Percentiles rank a stretch among this genome's conserved stretches.
Evolutionary conservation across 1,284 basidiomycete genomes (phyloP).

Genomic region (Stereum hirsutum): DNA sequence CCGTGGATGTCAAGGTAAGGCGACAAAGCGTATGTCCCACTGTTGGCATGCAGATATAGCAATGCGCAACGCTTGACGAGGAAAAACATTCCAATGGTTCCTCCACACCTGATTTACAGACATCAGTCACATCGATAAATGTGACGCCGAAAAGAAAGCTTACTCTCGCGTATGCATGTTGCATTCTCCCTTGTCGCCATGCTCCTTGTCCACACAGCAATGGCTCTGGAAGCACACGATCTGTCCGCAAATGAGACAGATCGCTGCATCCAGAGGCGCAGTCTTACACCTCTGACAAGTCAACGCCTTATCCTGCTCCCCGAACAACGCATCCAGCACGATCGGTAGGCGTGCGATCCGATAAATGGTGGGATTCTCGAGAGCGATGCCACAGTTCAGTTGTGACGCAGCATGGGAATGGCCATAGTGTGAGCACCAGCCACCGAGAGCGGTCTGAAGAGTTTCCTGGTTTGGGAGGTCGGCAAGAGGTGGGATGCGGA

Average conservation of each 20-base stretch:
- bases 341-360: constrained; percentile 77
- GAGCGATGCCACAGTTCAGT: constrained; percentile 61
- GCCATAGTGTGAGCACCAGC: constrained; percentile 79
- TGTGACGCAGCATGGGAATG: constrained; percentile 66
- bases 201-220: constrained; percentile 79
- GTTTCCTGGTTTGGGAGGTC: constrained; percentile 75
- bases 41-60: constrained; percentile 85
- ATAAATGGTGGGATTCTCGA: constrained; percentile 85
- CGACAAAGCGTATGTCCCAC: constrained; percentile 82
- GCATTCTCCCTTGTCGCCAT: constrained; percentile 72
- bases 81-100: constrained; percentile 84
- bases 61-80: constrained; percentile 90
- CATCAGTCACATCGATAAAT: constrained; percentile 8
- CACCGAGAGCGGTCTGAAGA: constrained; percentile 72
- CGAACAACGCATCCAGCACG: constrained; percentile 80
- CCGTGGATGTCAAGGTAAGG: constrained; percentile 96
- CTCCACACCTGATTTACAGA: constrained; percentile 65
- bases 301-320: constrained; percentile 57
- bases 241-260: constrained; percentile 88
- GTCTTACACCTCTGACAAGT: constrained; percentile 75
- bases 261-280: constrained; percentile 79
- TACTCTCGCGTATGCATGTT: constrained; percentile 93
- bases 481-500: constrained; percentile 72
- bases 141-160: constrained; percentile 25
- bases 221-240: constrained; percentile 89